Conservation (phyloP, 176 grass and related monocot genomes). For the Coix lacrymajobi region DNA sequence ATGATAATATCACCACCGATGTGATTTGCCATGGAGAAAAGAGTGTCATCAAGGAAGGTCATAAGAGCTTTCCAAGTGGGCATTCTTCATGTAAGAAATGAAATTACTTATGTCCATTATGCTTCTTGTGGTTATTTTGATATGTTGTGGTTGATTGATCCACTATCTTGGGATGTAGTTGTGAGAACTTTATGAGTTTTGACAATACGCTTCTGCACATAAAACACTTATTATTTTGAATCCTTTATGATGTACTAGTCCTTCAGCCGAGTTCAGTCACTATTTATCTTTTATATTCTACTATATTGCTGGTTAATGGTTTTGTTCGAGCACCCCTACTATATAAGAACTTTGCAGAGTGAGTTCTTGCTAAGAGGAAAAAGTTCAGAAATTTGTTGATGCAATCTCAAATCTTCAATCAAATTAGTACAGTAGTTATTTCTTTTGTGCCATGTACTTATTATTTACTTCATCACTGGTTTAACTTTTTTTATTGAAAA, state of each 20-base stretch:
- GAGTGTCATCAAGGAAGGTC: conserved; percentile 55
- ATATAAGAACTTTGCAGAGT: not conserved
- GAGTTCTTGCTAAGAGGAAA: not conserved
- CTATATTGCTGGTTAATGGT: not conserved
- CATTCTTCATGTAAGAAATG: conserved; percentile 56
- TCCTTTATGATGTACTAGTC: not conserved
- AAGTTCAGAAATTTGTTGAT: not conserved
- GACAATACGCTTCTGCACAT: not conserved
- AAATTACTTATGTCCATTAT: not conserved
- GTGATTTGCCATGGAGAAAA: conserved; percentile 59
- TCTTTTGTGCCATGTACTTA: not conserved
- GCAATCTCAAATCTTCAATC: not conserved
- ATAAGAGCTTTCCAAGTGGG: conserved; percentile 74
- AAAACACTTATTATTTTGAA: not conserved
- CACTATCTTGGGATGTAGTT: not conserved
- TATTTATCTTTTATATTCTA: not conserved
- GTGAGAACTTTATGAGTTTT: not conserved
- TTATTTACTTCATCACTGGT: not conserved
- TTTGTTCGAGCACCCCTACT: not conserved
- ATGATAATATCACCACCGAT: conserved; percentile 43
- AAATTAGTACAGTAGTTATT: not conserved
- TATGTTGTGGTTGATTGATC: not conserved
- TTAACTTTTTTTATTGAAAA: not conserved
- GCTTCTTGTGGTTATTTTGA: not conserved
- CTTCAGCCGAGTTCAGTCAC: not conserved